Evolutionary conservation across 1,139 yeast species (phyloP), one percentile per base, ranked within the genome.

Genomic region (Candida frijolesensis): DNA sequence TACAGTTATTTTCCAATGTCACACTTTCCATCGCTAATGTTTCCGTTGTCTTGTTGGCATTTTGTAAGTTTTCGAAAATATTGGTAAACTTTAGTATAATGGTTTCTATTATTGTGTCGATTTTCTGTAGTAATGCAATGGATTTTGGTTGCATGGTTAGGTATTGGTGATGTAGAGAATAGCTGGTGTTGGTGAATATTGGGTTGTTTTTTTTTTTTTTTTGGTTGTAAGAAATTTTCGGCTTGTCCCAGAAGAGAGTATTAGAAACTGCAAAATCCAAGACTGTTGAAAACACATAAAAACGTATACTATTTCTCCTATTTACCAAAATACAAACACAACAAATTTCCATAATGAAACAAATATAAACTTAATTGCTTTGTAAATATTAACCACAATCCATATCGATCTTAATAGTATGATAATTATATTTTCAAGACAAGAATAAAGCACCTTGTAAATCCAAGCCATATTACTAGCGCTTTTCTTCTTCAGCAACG

Each of bases 391-490:
- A 34, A 85, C 91, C 9, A 83, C 66, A 6, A 85, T 73, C 96
- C 96, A 90, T 14, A 85, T 74, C 4, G 79, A 57, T 80, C 96
- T 83, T 58, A 90, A 73, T 3, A 82, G 44, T 1, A 82, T 57
- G n/a, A 88, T 85, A 48, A 90, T 85, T n/a, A 57, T 42, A 56
- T 74, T 76, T 47, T 76, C 80, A 49, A 76, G 59, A 18, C 62
- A 53, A 25, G 67, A 66, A 59, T 83, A 84, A 18, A 80, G 54
- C 6, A 72, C 46, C 51, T 64, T 69, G 48, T 72, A 66, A 46
- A 57, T 71, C 40, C 57, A 62, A 43, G 61, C 67, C 55, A 57
- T 70, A 39, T 56, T 66, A 37, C 19, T 16, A 16, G 12, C 25
- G 8, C 30, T 29, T 29, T 35, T 44, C 14, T 29, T 44, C 32